phyloP scores from a whole-genome alignment of 345 rosid genomes.

The Rhodomyrtus tomentosa region DNA sequence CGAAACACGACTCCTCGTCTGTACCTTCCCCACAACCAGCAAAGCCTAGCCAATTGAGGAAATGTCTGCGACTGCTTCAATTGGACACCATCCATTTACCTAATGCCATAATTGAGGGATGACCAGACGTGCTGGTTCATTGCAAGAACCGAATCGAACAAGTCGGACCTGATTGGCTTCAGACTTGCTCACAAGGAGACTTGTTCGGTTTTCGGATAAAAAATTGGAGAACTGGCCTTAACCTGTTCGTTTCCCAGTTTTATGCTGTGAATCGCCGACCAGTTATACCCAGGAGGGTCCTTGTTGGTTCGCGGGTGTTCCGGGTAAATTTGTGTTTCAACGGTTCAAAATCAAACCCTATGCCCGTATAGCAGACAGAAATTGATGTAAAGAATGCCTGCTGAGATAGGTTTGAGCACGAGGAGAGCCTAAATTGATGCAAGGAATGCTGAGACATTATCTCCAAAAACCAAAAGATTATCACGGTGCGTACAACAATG shows the following conservation, averaged over 20 bases:
- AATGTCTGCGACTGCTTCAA: background rate
- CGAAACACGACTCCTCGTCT: background rate
- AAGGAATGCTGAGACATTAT: background rate
- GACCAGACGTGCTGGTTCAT: background rate
- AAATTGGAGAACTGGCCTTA: background rate
- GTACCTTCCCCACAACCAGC: background rate
- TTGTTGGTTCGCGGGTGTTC: background rate
- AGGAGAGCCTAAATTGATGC: background rate
- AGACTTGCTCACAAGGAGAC: too few relatives aligned
- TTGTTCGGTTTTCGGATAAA: background rate
- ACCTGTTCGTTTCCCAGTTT: background rate
- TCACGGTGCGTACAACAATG: background rate
- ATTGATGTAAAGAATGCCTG: background rate
- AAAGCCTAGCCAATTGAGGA: background rate
- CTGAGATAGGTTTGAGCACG: background rate
- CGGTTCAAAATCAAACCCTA: background rate
- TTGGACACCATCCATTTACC: background rate
- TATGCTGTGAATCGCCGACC: background rate
- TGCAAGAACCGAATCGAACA: background rate
- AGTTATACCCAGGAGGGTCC: background rate
- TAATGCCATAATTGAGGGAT: background rate
- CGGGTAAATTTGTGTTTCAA: background rate
- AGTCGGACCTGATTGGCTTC: background rate
- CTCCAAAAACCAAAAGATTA: background rate
- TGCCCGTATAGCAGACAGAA: background rate